These are phyloP conservation scores for Phytophthora litchii DNA, from an alignment of 352 stramenopile species.

Conservation along the genomic window DNA sequence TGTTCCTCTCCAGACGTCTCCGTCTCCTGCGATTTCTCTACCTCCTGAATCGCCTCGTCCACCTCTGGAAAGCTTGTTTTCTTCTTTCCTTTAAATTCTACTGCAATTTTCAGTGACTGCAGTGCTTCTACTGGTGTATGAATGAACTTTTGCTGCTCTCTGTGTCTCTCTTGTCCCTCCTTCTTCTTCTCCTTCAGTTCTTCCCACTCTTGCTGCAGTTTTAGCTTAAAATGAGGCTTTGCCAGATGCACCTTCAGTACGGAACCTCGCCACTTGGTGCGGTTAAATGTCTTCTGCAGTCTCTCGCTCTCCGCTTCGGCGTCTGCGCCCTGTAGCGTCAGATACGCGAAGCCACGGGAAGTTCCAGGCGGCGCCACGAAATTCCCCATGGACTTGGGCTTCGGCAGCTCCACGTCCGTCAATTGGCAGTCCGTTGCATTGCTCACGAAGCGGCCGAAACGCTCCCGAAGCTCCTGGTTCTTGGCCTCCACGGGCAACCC, in stretches of 20 bases:
- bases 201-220: slow-evolving; percentile 51
- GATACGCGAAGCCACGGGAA: slow-evolving; percentile 62
- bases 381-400: slow-evolving; percentile 23
- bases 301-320: slow-evolving; percentile 39
- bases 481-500: slow-evolving; percentile 56
- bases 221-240: slow-evolving; percentile 49
- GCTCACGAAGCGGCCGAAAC: slow-evolving; percentile 61
- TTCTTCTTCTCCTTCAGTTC: slow-evolving; percentile 5
- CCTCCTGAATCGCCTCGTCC: slow-evolving; percentile 17
- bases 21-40: slow-evolving; percentile 8
- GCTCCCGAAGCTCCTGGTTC: slow-evolving; percentile 57
- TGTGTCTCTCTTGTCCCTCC: neutral
- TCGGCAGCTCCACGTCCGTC: slow-evolving; percentile 49
- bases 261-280: slow-evolving; percentile 73
- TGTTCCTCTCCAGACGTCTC: slow-evolving; percentile 15
- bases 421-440: slow-evolving; percentile 35
- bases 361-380: slow-evolving; percentile 7
- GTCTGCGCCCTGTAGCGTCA: slow-evolving; percentile 48
- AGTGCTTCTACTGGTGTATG: slow-evolving; percentile 6
- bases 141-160: slow-evolving; percentile 6
- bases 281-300: slow-evolving; percentile 70
- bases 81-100: slow-evolving; percentile 33
- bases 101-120: slow-evolving; percentile 19
- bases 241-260: slow-evolving; percentile 68
- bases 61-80: slow-evolving; percentile 25